Percentiles rank a stretch among this genome's conserved stretches.
Evolutionary conservation across 2,329 filamentous ascomycete species (phyloP).

Genomic region (Parafenestella ontariensis): DNA sequence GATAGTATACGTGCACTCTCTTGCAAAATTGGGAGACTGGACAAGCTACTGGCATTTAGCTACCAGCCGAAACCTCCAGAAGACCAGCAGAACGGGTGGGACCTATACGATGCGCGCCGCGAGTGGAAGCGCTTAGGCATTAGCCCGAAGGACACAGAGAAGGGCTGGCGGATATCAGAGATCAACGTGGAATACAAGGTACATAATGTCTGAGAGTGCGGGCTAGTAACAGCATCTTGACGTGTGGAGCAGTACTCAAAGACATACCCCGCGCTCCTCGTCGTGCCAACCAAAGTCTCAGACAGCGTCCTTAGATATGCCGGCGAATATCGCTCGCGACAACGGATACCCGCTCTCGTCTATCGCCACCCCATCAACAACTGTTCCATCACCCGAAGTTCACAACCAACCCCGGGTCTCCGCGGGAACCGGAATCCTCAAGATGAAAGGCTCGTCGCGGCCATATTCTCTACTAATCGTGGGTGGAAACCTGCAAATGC

Average conservation of each 20-base stretch:
- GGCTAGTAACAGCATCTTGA: conserved; percentile 15
- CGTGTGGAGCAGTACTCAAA: conserved; percentile 71
- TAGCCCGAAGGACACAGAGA: conserved; percentile 76
- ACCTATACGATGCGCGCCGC: conserved; percentile 80
- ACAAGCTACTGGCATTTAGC: conserved; percentile 89
- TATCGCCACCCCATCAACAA: conserved; percentile 98
- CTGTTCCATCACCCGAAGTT: conserved; percentile 93
- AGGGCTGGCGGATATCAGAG: conserved; percentile 85
- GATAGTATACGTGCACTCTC: conserved; percentile 83
- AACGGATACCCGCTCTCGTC: conserved; percentile 85
- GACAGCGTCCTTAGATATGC: conserved; percentile 97
- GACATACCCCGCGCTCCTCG: conserved; percentile 86
- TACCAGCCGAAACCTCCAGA: conserved; percentile 80
- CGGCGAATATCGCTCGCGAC: conserved; percentile 83
- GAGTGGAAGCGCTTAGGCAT: conserved; percentile 91
- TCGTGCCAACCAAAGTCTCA: conserved; percentile 88
- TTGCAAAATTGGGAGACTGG: conserved; percentile 80
- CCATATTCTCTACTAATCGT: conserved; percentile 79
- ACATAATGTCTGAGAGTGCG: conserved; percentile 15
- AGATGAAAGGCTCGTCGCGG: conserved; percentile 90
- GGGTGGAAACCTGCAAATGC: conserved; percentile 41
- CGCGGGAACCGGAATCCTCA: conserved; percentile 90
- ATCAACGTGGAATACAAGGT: conserved; percentile 87
- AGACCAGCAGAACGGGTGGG: conserved; percentile 78
- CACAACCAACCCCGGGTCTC: conserved; percentile 88